These are phyloP conservation scores for Magnolia kwangsiensis DNA, from an alignment of 164 flowering plant genomes.

Conservation along the genomic window DNA sequence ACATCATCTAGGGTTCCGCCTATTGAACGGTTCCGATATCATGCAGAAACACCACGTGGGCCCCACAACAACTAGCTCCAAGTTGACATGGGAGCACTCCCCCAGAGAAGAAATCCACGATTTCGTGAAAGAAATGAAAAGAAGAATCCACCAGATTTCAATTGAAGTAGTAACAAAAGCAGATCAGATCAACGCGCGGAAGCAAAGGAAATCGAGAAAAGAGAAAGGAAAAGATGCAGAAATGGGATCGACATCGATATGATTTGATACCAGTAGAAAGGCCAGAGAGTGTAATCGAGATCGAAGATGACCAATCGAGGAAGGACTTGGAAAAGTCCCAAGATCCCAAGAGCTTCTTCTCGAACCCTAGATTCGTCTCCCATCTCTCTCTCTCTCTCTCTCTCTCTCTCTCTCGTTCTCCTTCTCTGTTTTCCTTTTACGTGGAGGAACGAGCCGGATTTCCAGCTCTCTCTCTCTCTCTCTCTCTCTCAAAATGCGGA, in stretches of 20 bases:
- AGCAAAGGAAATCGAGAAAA: not conserved
- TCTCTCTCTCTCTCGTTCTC: not conserved
- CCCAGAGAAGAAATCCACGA: not conserved
- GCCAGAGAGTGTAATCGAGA: slow-evolving; percentile 99
- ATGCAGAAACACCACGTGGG: too few relatives aligned
- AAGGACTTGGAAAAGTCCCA: slow-evolving; percentile 62
- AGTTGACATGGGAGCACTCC: not conserved
- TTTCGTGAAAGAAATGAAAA: not conserved
- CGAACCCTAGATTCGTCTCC: slow-evolving; percentile 69
- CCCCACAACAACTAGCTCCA: too few relatives aligned
- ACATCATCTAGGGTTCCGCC: too few relatives aligned
- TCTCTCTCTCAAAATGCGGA: not conserved
- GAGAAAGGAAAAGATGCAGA: not conserved
- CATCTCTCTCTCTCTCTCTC: slow-evolving; percentile 37
- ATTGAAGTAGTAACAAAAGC: not conserved
- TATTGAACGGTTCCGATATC: too few relatives aligned
- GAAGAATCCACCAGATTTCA: not conserved
- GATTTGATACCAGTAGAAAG: slow-evolving; percentile 74
- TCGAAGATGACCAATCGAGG: slow-evolving; percentile 93
- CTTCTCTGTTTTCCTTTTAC: not conserved
- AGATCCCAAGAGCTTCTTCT: slow-evolving; percentile 70
- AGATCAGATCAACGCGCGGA: not conserved
- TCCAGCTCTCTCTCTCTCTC: not conserved
- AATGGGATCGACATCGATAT: not conserved
- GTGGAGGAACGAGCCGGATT: not conserved